Base-by-base conservation (phyloP, 1,284 basidiomycete genomes). In the Melampsora americana region DNA sequence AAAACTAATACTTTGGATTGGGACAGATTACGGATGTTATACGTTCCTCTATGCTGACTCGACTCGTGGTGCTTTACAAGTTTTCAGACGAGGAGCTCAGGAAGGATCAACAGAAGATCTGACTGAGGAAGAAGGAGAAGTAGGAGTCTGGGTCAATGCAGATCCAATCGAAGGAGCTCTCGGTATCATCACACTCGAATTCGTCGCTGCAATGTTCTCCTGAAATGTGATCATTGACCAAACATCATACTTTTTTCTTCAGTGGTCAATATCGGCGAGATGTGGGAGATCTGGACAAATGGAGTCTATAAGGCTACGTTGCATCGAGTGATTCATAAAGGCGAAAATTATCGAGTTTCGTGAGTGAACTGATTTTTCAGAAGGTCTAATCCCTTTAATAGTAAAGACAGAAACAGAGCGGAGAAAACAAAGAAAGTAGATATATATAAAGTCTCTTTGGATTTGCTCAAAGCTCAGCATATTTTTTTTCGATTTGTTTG, bases 11-110 rank as follows among this genome's bases (percentile, higher is more conserved):
- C 75, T 26, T 80, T 90, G 89, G 92, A 93, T 81, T 93, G 93
- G 79, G 92, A 92, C 18, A 92, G 91, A 82, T 82, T 93, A 79
- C 92, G 91, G 90, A 91, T 64, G 23, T 56, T 79, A n/a, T 66
- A 93, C 91, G 12, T 89, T 94, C 80, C 85, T 94, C 11, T 88
- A 89, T 80, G 87, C 91, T 16, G 92, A 93, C 82, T 87, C 89
- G 2, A 92, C 90, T 0, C 87, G 85, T 1, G 87, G 87, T 62
- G 91, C 92, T 0, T 84, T 94, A 0, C 91, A 94, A 82, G 92
- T 94, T 2, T 92, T 90, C 82, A 81, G 89, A 39, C 84, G 82
- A 73, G 84, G 85, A n/a, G 82, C 85, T 28, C 84, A 85, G 44
- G 78, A 82, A 26, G 46, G 59, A 11, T 32, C 42, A 28, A 39